phyloP scores from a whole-genome alignment of 345 rosid genomes.

The Geranium brycei region DNA sequence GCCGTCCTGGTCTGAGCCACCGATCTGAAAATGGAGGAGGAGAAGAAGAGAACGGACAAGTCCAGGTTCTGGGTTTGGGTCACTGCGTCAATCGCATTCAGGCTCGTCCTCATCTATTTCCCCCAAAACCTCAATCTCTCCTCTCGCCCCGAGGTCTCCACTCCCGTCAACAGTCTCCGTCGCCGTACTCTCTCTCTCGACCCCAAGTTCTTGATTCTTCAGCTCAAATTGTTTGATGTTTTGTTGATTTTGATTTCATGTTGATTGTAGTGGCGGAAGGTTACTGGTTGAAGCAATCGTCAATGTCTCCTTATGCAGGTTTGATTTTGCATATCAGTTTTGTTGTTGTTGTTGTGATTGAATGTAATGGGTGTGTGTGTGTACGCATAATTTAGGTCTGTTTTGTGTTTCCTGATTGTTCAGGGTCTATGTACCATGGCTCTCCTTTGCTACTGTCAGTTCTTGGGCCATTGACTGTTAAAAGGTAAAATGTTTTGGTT shows the following conservation, averaged over 20 bases:
- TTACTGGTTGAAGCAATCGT: slow-evolving; percentile 86
- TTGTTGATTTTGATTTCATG: background rate
- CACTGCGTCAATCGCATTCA: slow-evolving; percentile 24
- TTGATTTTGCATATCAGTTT: background rate
- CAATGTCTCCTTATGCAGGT: slow-evolving; percentile 92
- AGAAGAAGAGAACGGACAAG: slow-evolving; percentile 10
- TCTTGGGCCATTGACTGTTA: slow-evolving; percentile 69
- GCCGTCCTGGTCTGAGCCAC: background rate
- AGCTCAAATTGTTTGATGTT: background rate
- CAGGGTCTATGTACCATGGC: slow-evolving; percentile 97
- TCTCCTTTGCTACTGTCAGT: slow-evolving; percentile 71
- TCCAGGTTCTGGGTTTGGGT: slow-evolving; percentile 46
- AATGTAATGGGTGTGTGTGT: background rate
- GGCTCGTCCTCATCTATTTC: slow-evolving; percentile 46
- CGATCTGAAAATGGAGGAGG: slow-evolving; percentile 11
- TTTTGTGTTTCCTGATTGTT: slow-evolving; percentile 4
- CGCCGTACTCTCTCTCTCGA: slow-evolving; percentile 45
- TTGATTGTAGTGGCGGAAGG: slow-evolving; percentile 68
- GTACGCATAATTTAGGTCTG: background rate
- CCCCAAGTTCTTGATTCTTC: background rate
- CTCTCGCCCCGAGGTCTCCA: slow-evolving; percentile 88
- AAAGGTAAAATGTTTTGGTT: slow-evolving; percentile 28
- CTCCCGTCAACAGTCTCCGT: slow-evolving; percentile 88
- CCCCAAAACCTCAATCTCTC: slow-evolving; percentile 50
- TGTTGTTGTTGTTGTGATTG: background rate